These are phyloP conservation scores for Vitis cinerea DNA, from an alignment of 164 flowering plant species.

Conservation along the genomic window DNA sequence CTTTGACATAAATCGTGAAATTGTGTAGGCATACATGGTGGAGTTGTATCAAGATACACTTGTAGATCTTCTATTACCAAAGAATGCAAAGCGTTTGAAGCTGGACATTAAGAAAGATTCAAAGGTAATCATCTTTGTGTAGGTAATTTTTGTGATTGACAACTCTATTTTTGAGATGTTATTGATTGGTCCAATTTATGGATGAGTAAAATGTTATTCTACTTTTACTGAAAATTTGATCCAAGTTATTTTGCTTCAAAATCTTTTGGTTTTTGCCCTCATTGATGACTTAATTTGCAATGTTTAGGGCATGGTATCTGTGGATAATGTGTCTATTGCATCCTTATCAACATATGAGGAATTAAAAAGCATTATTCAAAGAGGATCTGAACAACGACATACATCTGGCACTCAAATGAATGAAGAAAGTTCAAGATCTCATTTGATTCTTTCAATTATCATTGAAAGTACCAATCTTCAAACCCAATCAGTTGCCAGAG, in stretches of 20 bases:
- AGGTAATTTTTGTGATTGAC: neutral
- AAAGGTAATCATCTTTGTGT: constrained; percentile 47
- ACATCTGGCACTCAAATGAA: constrained; percentile 95
- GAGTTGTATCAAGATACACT: constrained; percentile 96
- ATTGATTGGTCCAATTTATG: neutral
- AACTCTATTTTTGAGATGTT: neutral
- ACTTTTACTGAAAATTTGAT: neutral
- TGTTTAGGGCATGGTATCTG: constrained; percentile 86
- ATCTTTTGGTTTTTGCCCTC: neutral
- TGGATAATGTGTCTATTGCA: constrained; percentile 80
- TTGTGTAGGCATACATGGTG: constrained; percentile 87
- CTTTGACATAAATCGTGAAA: neutral
- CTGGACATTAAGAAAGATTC: constrained; percentile 94
- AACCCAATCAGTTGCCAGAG: constrained; percentile 85
- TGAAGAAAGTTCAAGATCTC: constrained; percentile 98
- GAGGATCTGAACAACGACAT: constrained; percentile 87
- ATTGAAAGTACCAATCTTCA: constrained; percentile 94
- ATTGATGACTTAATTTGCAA: constrained; percentile 7
- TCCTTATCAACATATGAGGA: constrained; percentile 81
- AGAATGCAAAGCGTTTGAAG: constrained; percentile 60
- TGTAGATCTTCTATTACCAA: constrained; percentile 84
- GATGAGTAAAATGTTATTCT: neutral
- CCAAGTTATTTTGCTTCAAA: neutral
- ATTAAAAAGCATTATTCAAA: constrained; percentile 54
- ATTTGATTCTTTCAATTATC: constrained; percentile 79